phyloP scores from a whole-genome alignment of 1,284 basidiomycete species.

The Psilocybe mexicana region DNA sequence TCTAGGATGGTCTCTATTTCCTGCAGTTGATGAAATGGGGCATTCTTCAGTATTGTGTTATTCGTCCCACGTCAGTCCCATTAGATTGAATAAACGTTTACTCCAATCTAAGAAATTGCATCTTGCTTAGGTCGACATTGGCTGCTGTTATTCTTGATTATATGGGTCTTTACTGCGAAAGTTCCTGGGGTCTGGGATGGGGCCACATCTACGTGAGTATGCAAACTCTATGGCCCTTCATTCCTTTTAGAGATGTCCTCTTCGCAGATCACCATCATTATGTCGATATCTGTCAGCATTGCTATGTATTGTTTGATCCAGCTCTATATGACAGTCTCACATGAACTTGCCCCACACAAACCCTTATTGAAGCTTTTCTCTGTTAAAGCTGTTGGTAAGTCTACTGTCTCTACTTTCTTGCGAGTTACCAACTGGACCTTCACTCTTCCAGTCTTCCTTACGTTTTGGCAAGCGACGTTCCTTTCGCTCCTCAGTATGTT shows the following conservation, averaged over 20 bases:
- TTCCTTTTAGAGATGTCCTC: neutral
- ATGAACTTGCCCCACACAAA: slow-evolving; percentile 56
- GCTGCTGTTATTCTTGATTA: slow-evolving; percentile 66
- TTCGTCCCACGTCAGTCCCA: slow-evolving; percentile 53
- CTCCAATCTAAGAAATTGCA: neutral
- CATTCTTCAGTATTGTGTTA: slow-evolving; percentile 78
- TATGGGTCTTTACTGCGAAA: slow-evolving; percentile 69
- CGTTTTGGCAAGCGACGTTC: slow-evolving; percentile 77
- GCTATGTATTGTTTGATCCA: slow-evolving; percentile 85
- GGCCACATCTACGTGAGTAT: slow-evolving; percentile 65
- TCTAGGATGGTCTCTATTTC: slow-evolving; percentile 67
- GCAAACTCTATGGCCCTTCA: neutral
- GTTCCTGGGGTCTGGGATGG: slow-evolving; percentile 69
- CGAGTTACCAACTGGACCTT: neutral
- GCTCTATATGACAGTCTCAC: slow-evolving; percentile 63
- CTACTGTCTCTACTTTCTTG: slow-evolving; percentile 48
- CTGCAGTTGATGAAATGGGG: slow-evolving; percentile 81
- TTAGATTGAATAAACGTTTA: neutral
- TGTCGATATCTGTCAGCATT: slow-evolving; percentile 74
- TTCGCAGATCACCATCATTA: slow-evolving; percentile 55
- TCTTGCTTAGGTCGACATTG: slow-evolving; percentile 53
- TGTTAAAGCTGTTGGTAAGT: slow-evolving; percentile 70
- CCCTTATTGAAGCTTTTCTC: slow-evolving; percentile 76
- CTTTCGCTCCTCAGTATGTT: slow-evolving; percentile 63
- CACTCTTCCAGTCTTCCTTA: slow-evolving; percentile 60